phyloP scores from a whole-genome alignment of 257 asterid species.

The Solanum clarkiae region DNA sequence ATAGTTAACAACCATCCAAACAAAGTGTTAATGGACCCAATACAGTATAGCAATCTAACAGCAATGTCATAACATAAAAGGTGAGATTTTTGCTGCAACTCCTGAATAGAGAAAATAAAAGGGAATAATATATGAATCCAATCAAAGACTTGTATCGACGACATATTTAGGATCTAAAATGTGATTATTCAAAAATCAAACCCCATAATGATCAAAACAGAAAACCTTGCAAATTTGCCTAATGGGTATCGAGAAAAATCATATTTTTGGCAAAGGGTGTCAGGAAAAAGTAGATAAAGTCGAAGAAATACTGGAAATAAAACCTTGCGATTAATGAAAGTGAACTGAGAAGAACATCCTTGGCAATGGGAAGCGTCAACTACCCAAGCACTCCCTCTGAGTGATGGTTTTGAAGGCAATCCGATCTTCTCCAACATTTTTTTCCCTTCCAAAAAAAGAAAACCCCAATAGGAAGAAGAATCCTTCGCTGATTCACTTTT shows the following conservation, averaged over 20 bases:
- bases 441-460: neutral
- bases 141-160: neutral
- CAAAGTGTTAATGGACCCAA: neutral
- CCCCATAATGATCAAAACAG: neutral
- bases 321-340: constrained; percentile 98
- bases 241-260: neutral
- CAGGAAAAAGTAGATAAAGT: neutral
- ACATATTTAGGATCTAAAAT: neutral
- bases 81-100: neutral
- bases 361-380: constrained; percentile 94
- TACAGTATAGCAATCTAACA: neutral
- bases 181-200: neutral
- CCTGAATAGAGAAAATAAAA: neutral
- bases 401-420: constrained; percentile 82
- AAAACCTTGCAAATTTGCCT: neutral
- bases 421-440: constrained; percentile 93
- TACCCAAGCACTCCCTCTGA: constrained; percentile 83
- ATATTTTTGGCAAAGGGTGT: neutral
- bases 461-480: neutral
- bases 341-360: constrained; percentile 90
- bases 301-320: neutral
- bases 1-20: too few relatives aligned
- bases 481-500: neutral
- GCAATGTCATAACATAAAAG: neutral
- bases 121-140: too few relatives aligned